A percentile compares a stretch with the other conserved stretches of the same genome.
phyloP scores from a whole-genome alignment of 768 basidiomycete species.

The Pleurotus pulmonarius region DNA sequence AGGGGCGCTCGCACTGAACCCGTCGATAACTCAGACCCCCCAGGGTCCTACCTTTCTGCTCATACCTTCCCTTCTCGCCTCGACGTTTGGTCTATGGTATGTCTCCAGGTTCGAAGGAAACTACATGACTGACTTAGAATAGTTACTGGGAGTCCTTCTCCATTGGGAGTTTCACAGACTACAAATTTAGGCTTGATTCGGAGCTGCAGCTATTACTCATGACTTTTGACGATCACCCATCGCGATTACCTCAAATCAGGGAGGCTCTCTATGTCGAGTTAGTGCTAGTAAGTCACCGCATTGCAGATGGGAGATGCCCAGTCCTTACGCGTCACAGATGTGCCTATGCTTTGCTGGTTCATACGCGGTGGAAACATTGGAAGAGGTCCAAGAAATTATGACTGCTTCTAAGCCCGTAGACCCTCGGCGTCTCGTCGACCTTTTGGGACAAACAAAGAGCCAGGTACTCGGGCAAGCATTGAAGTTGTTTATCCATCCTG shows the following conservation, averaged over 20 bases:
- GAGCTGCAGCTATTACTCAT: constrained; percentile 32
- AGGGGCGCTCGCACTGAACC: constrained; percentile 5
- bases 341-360: constrained; percentile 39
- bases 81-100: constrained; percentile 38
- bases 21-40: constrained; percentile 10
- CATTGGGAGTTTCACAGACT: constrained; percentile 33
- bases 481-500: constrained; percentile 22
- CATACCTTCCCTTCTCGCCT: constrained; percentile 36
- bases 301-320: too few species aligned
- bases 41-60: constrained; percentile 40
- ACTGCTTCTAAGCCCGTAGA: constrained; percentile 12
- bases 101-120: constrained; percentile 9
- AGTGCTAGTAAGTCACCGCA: constrained; percentile 29
- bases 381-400: constrained; percentile 12
- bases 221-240: constrained; percentile 30
- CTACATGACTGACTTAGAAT: constrained; percentile 5
- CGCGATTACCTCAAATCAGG: constrained; percentile 39
- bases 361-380: constrained; percentile 24
- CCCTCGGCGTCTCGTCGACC: constrained; percentile 18
- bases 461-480: constrained; percentile 28
- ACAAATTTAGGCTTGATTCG: constrained; percentile 33
- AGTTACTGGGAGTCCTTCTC: constrained; percentile 42
- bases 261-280: constrained; percentile 36
- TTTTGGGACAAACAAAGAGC: constrained; percentile 29
- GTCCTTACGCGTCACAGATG: constrained; percentile 26